Percentiles rank a stretch among this genome's conserved stretches.
Evolutionary conservation across 805 yeast species (phyloP).

Genomic region (Yarrowia sp.): DNA sequence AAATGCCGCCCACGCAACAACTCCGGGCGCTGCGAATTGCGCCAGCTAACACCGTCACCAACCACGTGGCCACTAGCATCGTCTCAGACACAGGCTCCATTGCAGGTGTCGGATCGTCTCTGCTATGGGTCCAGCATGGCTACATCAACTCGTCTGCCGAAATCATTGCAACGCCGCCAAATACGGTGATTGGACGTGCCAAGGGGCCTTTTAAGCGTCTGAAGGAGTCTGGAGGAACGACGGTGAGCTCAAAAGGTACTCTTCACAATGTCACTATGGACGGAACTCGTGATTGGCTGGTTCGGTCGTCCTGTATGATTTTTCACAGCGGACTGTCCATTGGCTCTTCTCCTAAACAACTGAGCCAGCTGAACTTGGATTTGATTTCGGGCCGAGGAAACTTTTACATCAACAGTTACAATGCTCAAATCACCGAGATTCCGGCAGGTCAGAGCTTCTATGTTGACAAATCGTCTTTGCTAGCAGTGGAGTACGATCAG

Average conservation of each 20-base stretch:
- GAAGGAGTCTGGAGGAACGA: neutral
- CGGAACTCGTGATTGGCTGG: constrained; percentile 25
- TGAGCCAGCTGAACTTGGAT: neutral
- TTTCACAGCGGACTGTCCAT: constrained; percentile 2
- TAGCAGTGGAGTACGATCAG: constrained; percentile 21
- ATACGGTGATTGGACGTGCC: neutral
- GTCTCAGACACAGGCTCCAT: constrained; percentile 16
- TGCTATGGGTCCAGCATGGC: constrained; percentile 1
- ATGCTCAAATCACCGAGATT: constrained; percentile 19
- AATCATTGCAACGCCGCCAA: constrained; percentile 8
- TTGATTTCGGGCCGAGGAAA: constrained; percentile 20
- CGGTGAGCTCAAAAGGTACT: constrained; percentile 1
- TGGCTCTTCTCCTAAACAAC: neutral
- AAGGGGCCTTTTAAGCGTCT: neutral
- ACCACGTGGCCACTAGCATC: neutral
- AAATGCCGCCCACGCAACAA: neutral
- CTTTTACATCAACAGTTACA: constrained; percentile 10
- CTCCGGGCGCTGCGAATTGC: neutral
- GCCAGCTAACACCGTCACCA: constrained; percentile 11
- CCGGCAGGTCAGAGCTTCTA: neutral
- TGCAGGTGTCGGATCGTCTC: constrained; percentile 12
- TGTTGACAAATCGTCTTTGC: neutral
- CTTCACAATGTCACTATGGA: constrained; percentile 14
- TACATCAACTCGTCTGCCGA: neutral
- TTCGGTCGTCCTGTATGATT: neutral